A percentile compares a stretch with the other conserved stretches of the same genome.
These are phyloP conservation scores for Cymbidium sinense DNA, from an alignment of 106 monocot genomes.

Conservation along the genomic window DNA sequence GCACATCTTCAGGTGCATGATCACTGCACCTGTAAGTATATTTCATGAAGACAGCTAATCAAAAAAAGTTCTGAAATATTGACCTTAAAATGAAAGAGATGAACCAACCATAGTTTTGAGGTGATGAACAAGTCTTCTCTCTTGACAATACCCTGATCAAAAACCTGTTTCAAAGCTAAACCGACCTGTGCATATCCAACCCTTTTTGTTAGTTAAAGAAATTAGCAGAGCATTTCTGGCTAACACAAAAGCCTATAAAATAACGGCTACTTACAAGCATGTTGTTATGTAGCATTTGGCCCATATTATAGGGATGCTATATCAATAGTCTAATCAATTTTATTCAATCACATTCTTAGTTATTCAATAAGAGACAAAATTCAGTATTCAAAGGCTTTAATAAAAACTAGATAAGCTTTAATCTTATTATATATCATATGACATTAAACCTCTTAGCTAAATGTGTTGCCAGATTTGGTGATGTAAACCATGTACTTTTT, in stretches of 20 bases:
- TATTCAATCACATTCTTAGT: too few species aligned
- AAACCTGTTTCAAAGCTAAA: slow-evolving; percentile 60
- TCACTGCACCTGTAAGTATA: slow-evolving; percentile 29
- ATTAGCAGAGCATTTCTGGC: too few species aligned
- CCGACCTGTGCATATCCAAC: slow-evolving; percentile 30
- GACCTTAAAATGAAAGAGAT: not conserved
- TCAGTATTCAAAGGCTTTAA: too few species aligned
- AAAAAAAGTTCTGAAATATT: not conserved
- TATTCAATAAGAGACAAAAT: too few species aligned
- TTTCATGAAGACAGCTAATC: not conserved
- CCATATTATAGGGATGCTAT: not conserved
- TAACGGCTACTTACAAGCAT: too few species aligned
- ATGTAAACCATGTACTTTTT: too few species aligned
- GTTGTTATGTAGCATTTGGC: not conserved
- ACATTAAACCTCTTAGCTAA: too few species aligned
- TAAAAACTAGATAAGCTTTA: too few species aligned
- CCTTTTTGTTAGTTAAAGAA: not conserved
- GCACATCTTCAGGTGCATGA: slow-evolving; percentile 61
- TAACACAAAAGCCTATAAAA: too few species aligned
- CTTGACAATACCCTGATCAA: slow-evolving; percentile 68
- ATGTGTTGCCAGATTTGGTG: too few species aligned
- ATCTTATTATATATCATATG: too few species aligned
- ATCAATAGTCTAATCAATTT: too few species aligned
- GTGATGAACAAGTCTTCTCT: slow-evolving; percentile 94
- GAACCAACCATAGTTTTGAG: slow-evolving; percentile 77